Conservation (phyloP, 768 basidiomycete species). For the Rhodotorula paludigena region DNA sequence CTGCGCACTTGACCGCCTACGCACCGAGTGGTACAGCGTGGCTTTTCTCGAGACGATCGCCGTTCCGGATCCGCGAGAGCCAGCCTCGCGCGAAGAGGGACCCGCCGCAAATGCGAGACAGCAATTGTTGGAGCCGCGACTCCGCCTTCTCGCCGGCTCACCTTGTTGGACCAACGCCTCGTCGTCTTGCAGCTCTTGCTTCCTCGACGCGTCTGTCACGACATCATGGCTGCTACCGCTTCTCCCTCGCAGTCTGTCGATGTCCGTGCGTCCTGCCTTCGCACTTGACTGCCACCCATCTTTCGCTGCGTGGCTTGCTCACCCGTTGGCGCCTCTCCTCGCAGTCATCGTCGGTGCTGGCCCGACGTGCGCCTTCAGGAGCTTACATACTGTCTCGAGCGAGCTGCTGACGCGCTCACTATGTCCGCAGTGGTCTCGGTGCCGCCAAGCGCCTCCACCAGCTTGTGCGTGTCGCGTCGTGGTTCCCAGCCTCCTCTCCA, state of each 20-base stretch:
- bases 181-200: neutral
- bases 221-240: conserved; percentile 12
- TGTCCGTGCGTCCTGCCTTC: neutral
- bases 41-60: no score
- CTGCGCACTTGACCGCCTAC: no score
- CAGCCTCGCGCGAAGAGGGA: no score
- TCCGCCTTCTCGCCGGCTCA: no score
- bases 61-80: no score
- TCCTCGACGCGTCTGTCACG: neutral
- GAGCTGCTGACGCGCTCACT: neutral
- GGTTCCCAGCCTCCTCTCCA: neutral
- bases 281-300: no score
- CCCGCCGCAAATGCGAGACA: no score
- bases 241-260: conserved; percentile 11
- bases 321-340: neutral
- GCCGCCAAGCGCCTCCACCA: conserved; percentile 49
- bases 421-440: conserved; percentile 46
- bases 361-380: conserved; percentile 42
- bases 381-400: neutral
- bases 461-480: conserved; percentile 35
- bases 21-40: no score
- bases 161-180: neutral
- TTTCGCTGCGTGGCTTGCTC: neutral
- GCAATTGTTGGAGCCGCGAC: no score
- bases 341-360: conserved; percentile 47